Percentiles rank a stretch among this genome's conserved stretches.
Evolutionary conservation across 768 basidiomycete species (phyloP).

Genomic region (Russula griseocarnosa): DNA sequence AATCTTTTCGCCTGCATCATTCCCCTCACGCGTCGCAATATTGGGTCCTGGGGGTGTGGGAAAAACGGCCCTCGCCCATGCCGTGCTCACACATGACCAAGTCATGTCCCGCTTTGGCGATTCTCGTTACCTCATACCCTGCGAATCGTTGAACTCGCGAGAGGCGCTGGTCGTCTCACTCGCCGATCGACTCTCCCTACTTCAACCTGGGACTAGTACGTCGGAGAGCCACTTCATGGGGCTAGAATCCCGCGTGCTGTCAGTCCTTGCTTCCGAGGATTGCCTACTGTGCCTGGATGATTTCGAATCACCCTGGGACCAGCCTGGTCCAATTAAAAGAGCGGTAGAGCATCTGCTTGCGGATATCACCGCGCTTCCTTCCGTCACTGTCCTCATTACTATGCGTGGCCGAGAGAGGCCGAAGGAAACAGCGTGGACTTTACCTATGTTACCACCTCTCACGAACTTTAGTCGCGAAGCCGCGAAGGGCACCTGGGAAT

Average conservation of each 20-base stretch:
- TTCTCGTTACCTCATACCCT: constrained; percentile 36
- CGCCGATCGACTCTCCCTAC: constrained; percentile 28
- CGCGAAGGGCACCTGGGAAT: constrained; percentile 19
- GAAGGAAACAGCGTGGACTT: constrained; percentile 20
- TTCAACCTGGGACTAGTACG: constrained; percentile 8
- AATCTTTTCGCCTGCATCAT: background rate
- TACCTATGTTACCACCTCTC: constrained; percentile 22
- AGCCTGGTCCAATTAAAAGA: constrained; percentile 10
- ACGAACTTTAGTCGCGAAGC: constrained; percentile 15
- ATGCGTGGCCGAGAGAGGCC: constrained; percentile 24
- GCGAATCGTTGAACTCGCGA: constrained; percentile 29
- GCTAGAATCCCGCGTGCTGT: constrained; percentile 14
- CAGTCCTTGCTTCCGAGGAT: constrained; percentile 27
- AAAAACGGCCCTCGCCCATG: constrained; percentile 39
- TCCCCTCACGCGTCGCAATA: constrained; percentile 25
- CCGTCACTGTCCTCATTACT: constrained; percentile 21
- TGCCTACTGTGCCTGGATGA: constrained; percentile 40
- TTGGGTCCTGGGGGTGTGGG: constrained; percentile 39
- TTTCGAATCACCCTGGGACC: constrained; percentile 42
- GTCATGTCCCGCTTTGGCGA: constrained; percentile 31
- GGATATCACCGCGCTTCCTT: constrained; percentile 14
- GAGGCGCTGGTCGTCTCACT: constrained; percentile 31
- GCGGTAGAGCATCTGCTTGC: constrained; percentile 22
- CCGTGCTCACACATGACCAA: constrained; percentile 32
- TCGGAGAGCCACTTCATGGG: constrained; percentile 8